phyloP scores from a whole-genome alignment of 441 rosid genomes.

The Corymbia calophylla region DNA sequence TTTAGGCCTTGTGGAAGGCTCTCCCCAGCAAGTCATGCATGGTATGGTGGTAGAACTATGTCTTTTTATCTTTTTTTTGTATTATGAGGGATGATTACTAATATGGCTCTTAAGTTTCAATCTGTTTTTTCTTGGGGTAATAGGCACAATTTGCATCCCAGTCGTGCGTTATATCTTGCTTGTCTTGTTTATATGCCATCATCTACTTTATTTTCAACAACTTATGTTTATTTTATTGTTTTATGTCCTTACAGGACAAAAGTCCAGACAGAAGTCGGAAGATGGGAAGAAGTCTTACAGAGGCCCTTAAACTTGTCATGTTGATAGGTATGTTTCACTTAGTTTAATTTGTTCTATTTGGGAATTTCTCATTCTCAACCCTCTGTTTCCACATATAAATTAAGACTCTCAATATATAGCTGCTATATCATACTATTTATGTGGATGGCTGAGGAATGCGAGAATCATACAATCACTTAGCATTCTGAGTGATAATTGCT shows the following conservation, averaged over 20 bases:
- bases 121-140: not conserved
- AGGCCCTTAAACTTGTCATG: constrained; percentile 87
- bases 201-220: not conserved
- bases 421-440: too few species aligned
- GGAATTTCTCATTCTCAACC: not conserved
- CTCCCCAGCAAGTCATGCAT: not conserved
- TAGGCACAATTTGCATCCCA: not conserved
- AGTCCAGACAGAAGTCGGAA: constrained; percentile 43
- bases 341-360: not conserved
- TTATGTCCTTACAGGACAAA: constrained; percentile 40
- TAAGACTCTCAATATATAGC: too few species aligned
- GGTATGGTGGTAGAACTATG: not conserved
- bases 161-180: not conserved
- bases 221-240: not conserved
- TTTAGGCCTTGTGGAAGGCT: not conserved
- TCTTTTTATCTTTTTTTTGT: not conserved
- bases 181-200: not conserved
- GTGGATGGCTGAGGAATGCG: too few species aligned
- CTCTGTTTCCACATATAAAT: not conserved
- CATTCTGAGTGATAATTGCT: too few species aligned
- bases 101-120: not conserved
- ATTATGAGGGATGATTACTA: not conserved
- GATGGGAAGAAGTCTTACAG: constrained; percentile 55
- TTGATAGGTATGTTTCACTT: constrained; percentile 50
- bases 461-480: too few species aligned